A percentile compares a stretch with the other conserved stretches of the same genome.
These are phyloP conservation scores for Paxillus ammoniavirescens DNA, from an alignment of 768 basidiomycete species.

Conservation along the genomic window DNA sequence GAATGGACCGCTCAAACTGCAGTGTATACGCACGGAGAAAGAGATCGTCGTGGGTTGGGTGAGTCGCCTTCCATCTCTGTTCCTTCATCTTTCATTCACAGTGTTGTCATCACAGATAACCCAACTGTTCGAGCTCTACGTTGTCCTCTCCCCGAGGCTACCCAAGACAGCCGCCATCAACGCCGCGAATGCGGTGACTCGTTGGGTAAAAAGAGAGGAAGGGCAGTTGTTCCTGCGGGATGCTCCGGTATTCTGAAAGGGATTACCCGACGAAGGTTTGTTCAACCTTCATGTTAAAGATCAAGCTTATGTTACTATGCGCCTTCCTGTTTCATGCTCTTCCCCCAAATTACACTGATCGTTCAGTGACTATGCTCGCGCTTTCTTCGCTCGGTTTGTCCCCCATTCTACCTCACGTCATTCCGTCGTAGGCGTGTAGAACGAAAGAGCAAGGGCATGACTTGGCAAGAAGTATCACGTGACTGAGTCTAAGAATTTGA, in stretches of 20 bases:
- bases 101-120: constrained; percentile 61
- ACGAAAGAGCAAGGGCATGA: no score
- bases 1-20: constrained; percentile 75
- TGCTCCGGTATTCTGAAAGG: constrained; percentile 78
- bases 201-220: constrained; percentile 93
- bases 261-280: background rate
- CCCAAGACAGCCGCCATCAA: constrained; percentile 87
- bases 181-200: constrained; percentile 84
- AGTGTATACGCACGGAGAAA: constrained; percentile 80
- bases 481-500: constrained; percentile 10
- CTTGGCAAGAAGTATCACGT: constrained; percentile 14
- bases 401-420: background rate
- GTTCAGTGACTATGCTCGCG: no score
- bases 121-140: constrained; percentile 89
- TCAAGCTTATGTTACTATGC: no score
- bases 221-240: constrained; percentile 76
- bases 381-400: background rate
- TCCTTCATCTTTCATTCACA: background rate
- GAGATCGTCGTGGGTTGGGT: constrained; percentile 97
- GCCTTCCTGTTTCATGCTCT: no score
- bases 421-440: no score
- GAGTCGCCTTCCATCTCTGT: constrained; percentile 24
- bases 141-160: constrained; percentile 75
- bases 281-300: no score
- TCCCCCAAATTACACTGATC: no score